phyloP scores from a whole-genome alignment of 2,329 filamentous ascomycete species.

The Aphanocladium album region DNA sequence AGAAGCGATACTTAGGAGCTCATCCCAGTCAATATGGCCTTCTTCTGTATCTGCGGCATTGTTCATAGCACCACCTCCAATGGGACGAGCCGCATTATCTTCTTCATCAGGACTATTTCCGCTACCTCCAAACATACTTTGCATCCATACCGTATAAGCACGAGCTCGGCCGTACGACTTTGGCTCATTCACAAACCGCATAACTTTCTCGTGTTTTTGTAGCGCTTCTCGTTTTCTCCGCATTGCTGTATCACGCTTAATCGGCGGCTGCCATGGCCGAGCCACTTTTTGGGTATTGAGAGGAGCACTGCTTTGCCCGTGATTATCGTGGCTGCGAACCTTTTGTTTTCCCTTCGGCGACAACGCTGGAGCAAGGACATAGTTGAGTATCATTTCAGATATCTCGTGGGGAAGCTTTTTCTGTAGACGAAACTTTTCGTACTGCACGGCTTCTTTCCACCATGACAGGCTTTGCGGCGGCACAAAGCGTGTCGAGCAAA shows the following conservation, averaged over 20 bases:
- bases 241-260: background rate
- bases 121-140: background rate
- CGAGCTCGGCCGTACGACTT: background rate
- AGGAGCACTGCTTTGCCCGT: too few relatives aligned
- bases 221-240: background rate
- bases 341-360: too few relatives aligned
- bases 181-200: background rate
- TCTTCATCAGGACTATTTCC: too few relatives aligned
- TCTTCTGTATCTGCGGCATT: too few relatives aligned
- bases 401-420: background rate
- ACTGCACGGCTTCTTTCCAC: background rate
- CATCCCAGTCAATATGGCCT: too few relatives aligned
- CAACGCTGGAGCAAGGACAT: background rate
- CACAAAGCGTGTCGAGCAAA: background rate
- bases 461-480: background rate
- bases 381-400: background rate
- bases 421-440: background rate
- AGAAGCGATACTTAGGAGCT: too few relatives aligned
- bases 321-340: too few relatives aligned
- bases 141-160: background rate
- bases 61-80: too few relatives aligned
- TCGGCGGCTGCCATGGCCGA: background rate
- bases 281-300: background rate
- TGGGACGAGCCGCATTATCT: too few relatives aligned
- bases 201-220: background rate